Conservation (phyloP, 2,329 filamentous ascomycete species). For the Pyricularia sp. region DNA sequence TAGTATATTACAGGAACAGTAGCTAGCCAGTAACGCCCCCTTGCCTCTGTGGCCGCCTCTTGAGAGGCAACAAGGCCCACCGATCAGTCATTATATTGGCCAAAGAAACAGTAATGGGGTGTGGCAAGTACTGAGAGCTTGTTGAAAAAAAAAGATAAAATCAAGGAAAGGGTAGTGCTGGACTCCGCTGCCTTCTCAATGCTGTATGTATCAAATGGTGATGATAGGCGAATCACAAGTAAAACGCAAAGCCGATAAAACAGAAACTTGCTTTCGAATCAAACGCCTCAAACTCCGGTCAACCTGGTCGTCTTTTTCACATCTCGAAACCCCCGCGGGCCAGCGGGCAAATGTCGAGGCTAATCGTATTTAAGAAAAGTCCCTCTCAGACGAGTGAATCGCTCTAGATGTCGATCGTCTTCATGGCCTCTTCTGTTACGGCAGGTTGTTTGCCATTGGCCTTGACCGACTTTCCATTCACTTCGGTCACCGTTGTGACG, state of each 20-base stretch:
- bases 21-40: not conserved
- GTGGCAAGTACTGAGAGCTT: not conserved
- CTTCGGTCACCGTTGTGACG: constrained; percentile 12
- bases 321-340: not conserved
- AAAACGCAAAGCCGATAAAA: not conserved
- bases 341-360: not conserved
- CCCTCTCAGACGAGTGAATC: constrained; percentile 9
- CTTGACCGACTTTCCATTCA: constrained; percentile 25
- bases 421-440: constrained; percentile 39
- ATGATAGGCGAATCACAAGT: not conserved
- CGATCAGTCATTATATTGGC: not conserved
- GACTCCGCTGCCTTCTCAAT: constrained; percentile 1
- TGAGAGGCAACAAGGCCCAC: not conserved
- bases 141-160: not conserved
- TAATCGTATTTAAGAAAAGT: not conserved
- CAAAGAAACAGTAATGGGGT: not conserved
- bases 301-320: not conserved
- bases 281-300: constrained; percentile 1
- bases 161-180: not conserved
- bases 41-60: not conserved
- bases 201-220: constrained; percentile 1
- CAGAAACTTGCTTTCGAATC: not conserved
- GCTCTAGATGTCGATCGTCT: constrained; percentile 46
- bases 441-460: constrained; percentile 30
- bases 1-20: not conserved